Percentiles rank a stretch among this genome's conserved stretches.
phyloP scores from a whole-genome alignment of 176 grass and related monocot species.

The Carex littledalei region DNA sequence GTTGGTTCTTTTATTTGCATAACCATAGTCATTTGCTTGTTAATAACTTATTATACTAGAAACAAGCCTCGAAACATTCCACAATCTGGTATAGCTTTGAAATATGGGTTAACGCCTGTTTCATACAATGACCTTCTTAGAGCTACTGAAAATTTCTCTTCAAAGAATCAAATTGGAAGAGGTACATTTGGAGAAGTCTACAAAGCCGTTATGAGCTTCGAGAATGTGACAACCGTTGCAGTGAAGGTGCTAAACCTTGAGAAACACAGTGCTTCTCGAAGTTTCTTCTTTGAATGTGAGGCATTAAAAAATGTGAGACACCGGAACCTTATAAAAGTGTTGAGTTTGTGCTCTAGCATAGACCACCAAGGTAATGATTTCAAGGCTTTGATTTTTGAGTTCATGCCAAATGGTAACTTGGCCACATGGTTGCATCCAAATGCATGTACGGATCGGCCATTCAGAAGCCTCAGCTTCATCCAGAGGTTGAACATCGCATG shows the following conservation, averaged over 20 bases:
- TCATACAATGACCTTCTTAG: slow-evolving; percentile 36
- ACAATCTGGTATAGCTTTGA: neutral
- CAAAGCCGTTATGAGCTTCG: slow-evolving; percentile 23
- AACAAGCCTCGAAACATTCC: neutral
- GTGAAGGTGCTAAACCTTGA: slow-evolving; percentile 50
- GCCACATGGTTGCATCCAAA: slow-evolving; percentile 28
- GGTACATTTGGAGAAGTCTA: slow-evolving; percentile 44
- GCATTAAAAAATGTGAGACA: slow-evolving; percentile 33
- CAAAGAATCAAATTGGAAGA: slow-evolving; percentile 18
- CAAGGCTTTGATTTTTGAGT: slow-evolving; percentile 46
- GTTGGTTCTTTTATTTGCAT: neutral
- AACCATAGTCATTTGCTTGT: neutral
- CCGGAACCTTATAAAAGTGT: slow-evolving; percentile 36
- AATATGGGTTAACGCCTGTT: slow-evolving; percentile 7
- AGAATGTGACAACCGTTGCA: slow-evolving; percentile 12
- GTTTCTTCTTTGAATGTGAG: slow-evolving; percentile 42
- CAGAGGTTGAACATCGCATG: slow-evolving; percentile 30
- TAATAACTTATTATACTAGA: neutral
- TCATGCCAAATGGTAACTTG: slow-evolving; percentile 39
- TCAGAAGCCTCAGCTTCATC: slow-evolving; percentile 6
- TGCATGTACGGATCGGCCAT: neutral
- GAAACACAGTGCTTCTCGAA: slow-evolving; percentile 26
- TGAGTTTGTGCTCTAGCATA: slow-evolving; percentile 36
- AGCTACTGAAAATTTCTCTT: slow-evolving; percentile 38
- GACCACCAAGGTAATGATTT: slow-evolving; percentile 44